Evolutionary conservation across 345 rosid species (phyloP).

Genomic region (Hibiscus trionum): DNA sequence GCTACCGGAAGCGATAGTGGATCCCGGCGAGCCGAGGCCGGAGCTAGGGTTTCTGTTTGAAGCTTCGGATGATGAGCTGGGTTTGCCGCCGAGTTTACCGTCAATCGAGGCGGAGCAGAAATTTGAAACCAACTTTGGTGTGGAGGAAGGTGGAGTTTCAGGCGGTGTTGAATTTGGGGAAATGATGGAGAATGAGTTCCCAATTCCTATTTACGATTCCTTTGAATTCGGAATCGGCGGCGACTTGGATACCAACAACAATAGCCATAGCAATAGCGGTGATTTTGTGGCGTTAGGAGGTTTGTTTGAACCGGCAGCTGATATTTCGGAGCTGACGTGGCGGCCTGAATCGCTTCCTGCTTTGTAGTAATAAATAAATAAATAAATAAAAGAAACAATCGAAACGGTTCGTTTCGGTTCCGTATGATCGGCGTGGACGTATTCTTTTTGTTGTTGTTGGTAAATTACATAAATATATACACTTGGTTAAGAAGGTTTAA

Average conservation of each 20-base stretch:
- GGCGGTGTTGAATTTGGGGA: conserved; percentile 26
- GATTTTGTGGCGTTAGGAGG: conserved; percentile 57
- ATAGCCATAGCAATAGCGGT: conserved; percentile 5
- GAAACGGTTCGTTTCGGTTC: neutral
- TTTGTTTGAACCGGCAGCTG: conserved; percentile 48
- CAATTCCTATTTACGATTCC: conserved; percentile 33
- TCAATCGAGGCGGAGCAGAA: conserved; percentile 18
- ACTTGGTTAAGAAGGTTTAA: neutral
- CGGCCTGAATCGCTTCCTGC: conserved; percentile 57
- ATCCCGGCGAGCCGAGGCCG: conserved; percentile 27
- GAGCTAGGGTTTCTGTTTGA: conserved; percentile 68
- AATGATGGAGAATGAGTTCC: conserved; percentile 26
- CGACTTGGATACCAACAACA: conserved; percentile 11
- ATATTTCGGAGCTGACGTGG: conserved; percentile 37
- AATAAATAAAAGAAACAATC: neutral
- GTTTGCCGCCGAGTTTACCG: conserved; percentile 61
- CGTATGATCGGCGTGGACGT: neutral
- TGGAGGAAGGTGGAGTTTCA: conserved; percentile 20
- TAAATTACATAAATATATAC: neutral
- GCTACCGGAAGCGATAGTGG: conserved; percentile 10
- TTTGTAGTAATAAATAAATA: neutral
- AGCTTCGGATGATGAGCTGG: conserved; percentile 90
- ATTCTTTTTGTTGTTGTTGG: neutral
- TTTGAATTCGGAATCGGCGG: conserved; percentile 36
- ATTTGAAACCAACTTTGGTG: conserved; percentile 21